These are phyloP conservation scores for Rhinocladiella mackenziei DNA, from an alignment of 2,329 filamentous ascomycete genomes.

Conservation along the genomic window DNA sequence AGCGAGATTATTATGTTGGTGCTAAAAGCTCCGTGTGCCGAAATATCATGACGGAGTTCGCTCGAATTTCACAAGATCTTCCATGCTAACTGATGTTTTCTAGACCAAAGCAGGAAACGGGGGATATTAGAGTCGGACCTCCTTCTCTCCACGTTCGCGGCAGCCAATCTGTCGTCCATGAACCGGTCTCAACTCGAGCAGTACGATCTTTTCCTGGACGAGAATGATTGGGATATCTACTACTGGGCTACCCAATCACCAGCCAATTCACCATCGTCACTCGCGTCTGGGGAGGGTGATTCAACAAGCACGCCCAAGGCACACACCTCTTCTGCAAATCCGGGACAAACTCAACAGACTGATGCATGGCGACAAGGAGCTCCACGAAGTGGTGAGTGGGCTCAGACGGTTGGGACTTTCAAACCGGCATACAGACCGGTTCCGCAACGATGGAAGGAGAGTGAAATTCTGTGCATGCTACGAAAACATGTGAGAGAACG, in stretches of 20 bases:
- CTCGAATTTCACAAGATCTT: not conserved
- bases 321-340: slow-evolving; percentile 26
- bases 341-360: slow-evolving; percentile 39
- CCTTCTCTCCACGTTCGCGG: slow-evolving; percentile 90
- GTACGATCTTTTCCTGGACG: slow-evolving; percentile 91
- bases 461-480: slow-evolving; percentile 71
- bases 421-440: slow-evolving; percentile 91
- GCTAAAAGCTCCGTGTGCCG: slow-evolving; percentile 14
- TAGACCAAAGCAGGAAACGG: slow-evolving; percentile 90
- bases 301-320: slow-evolving; percentile 17
- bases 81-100: slow-evolving; percentile 16
- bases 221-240: slow-evolving; percentile 99
- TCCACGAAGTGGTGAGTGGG: slow-evolving; percentile 75
- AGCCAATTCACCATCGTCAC: slow-evolving; percentile 50
- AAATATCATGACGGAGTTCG: slow-evolving; percentile 2
- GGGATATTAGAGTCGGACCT: slow-evolving; percentile 95
- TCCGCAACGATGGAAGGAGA: slow-evolving; percentile 77
- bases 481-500: slow-evolving; percentile 73
- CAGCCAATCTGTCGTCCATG: slow-evolving; percentile 72
- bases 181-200: slow-evolving; percentile 66
- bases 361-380: slow-evolving; percentile 51
- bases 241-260: slow-evolving; percentile 96
- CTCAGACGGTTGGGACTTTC: slow-evolving; percentile 91
- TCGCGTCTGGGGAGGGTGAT: slow-evolving; percentile 52
- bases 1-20: slow-evolving; percentile 69